Evolutionary conservation across 208 protist genomes (phyloP).

Genomic region (Trichomonas vaginalis): DNA sequence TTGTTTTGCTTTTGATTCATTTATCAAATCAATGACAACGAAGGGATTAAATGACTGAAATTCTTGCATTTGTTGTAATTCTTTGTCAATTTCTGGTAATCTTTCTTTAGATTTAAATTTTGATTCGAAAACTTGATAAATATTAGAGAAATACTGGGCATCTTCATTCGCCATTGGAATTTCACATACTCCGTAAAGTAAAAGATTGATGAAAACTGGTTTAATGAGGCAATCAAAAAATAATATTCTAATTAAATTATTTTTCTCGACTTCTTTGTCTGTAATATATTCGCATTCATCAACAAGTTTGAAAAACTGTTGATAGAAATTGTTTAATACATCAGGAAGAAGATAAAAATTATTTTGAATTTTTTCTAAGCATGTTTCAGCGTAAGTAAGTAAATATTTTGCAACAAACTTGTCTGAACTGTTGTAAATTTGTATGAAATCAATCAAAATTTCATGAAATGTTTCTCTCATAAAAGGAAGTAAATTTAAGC

Average conservation of each 20-base stretch:
- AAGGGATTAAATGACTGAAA: background rate
- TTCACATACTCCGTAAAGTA: background rate
- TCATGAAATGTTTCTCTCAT: background rate
- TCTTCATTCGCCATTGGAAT: background rate
- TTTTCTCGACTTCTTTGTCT: background rate
- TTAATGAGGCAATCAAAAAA: background rate
- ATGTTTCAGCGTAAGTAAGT: background rate
- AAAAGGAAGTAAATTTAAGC: background rate
- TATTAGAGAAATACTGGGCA: background rate
- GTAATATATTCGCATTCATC: background rate
- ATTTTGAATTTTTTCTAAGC: background rate
- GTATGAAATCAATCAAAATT: background rate
- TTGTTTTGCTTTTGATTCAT: background rate
- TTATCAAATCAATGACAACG: background rate
- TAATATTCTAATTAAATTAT: background rate
- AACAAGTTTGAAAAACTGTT: background rate
- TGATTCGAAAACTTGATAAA: background rate
- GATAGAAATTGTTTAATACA: background rate
- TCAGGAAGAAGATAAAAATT: background rate
- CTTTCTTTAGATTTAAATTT: background rate
- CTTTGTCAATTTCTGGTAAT: background rate
- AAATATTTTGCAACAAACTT: background rate
- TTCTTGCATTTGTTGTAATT: background rate
- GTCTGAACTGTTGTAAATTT: background rate
- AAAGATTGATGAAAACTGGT: background rate